These are phyloP conservation scores for Aspergillus caelatus DNA, from an alignment of 2,329 filamentous ascomycete genomes.

Conservation along the genomic window DNA sequence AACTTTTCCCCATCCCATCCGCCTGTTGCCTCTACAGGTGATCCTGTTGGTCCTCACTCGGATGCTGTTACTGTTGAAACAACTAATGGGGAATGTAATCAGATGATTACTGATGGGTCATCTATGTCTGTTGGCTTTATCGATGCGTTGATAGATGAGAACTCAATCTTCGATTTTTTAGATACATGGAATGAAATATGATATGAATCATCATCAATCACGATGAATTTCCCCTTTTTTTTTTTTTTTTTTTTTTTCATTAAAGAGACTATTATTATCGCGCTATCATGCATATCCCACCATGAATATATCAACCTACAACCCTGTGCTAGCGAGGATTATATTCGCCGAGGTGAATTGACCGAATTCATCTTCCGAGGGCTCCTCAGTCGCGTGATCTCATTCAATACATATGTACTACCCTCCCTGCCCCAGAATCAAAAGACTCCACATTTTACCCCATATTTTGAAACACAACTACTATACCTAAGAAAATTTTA, in stretches of 20 bases:
- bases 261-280: neutral
- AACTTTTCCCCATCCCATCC: neutral
- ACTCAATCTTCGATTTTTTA: neutral
- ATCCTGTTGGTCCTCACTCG: neutral
- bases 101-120: neutral
- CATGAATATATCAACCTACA: neutral
- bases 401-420: neutral
- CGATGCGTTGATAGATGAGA: neutral
- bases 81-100: neutral
- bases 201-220: neutral
- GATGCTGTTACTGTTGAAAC: neutral
- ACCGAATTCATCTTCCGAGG: neutral
- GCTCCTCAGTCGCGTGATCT: neutral
- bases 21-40: neutral
- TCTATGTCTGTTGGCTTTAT: neutral
- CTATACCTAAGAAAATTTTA: neutral
- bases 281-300: neutral
- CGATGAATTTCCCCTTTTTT: accelerated
- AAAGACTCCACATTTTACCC: neutral
- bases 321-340: neutral
- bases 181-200: neutral
- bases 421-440: neutral
- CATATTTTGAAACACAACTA: neutral
- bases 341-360: neutral
- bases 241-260: neutral